phyloP scores from a whole-genome alignment of 768 basidiomycete genomes.

The Calvatia gigantea region DNA sequence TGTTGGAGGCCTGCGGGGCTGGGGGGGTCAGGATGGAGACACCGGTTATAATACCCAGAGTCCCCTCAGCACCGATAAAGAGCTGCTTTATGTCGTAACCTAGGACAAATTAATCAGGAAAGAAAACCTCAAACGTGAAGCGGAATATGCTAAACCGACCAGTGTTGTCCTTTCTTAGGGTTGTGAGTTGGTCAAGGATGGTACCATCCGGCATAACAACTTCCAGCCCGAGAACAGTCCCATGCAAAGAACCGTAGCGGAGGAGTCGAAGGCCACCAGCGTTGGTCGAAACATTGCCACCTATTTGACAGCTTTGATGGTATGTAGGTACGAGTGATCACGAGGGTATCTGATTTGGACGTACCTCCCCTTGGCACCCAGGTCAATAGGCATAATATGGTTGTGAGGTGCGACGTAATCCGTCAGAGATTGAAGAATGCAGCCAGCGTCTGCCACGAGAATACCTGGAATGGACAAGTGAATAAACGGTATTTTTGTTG shows the following conservation, averaged over 20 bases:
- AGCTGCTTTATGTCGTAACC: slow-evolving; percentile 98
- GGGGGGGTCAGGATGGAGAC: slow-evolving; percentile 92
- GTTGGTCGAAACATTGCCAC: slow-evolving; percentile 95
- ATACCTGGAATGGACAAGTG: slow-evolving; percentile 54
- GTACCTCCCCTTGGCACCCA: slow-evolving; percentile 94
- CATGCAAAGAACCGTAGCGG: slow-evolving; percentile 93
- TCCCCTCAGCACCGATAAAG: slow-evolving; percentile 97
- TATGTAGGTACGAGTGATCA: slow-evolving; percentile 5
- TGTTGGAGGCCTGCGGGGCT: slow-evolving; percentile 79
- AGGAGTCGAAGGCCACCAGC: slow-evolving; percentile 95
- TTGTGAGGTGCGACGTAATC: slow-evolving; percentile 83
- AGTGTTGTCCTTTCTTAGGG: slow-evolving; percentile 95
- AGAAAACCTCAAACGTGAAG: not conserved
- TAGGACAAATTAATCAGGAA: slow-evolving; percentile 26
- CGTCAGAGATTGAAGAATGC: slow-evolving; percentile 84
- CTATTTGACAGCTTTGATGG: slow-evolving; percentile 82
- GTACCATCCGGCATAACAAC: slow-evolving; percentile 95
- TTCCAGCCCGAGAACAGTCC: slow-evolving; percentile 91
- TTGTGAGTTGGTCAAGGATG: slow-evolving; percentile 83
- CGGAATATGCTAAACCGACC: slow-evolving; percentile 41
- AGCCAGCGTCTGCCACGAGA: slow-evolving; percentile 91
- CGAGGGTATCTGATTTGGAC: slow-evolving; percentile 13
- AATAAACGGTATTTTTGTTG: slow-evolving; percentile 4
- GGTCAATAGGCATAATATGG: slow-evolving; percentile 95
- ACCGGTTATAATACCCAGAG: slow-evolving; percentile 91